These are phyloP conservation scores for Castanospermum australe DNA, from an alignment of 306 rosid genomes.

Conservation along the genomic window DNA sequence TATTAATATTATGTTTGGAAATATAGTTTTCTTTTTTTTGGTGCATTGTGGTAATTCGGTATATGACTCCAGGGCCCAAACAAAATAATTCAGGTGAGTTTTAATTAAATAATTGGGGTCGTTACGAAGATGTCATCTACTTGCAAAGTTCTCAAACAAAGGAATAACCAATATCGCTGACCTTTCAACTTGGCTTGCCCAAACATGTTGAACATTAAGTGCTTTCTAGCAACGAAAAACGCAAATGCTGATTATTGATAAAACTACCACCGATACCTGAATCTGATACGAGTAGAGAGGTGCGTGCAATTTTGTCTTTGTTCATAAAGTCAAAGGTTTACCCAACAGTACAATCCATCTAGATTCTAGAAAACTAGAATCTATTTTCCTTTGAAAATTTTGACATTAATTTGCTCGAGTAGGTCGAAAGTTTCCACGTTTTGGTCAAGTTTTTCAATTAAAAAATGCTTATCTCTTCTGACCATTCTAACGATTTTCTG, in stretches of 20 bases:
- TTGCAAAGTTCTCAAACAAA: not conserved
- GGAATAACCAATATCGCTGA: not conserved
- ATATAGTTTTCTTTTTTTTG: no score
- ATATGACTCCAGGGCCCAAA: not conserved
- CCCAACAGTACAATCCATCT: not conserved
- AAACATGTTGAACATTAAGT: not conserved
- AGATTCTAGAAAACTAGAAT: not conserved
- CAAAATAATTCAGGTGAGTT: not conserved
- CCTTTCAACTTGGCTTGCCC: constrained; percentile 1
- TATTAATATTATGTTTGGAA: not conserved
- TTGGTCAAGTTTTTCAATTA: not conserved
- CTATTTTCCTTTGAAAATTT: not conserved
- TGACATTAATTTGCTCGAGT: constrained; percentile 6
- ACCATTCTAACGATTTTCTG: not conserved
- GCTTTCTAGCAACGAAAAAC: not conserved
- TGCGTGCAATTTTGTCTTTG: not conserved
- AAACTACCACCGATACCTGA: not conserved
- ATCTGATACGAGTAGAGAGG: not conserved
- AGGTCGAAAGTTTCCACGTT: not conserved
- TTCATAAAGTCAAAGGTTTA: constrained; percentile 25
- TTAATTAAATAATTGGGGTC: not conserved
- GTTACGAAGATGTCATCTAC: not conserved
- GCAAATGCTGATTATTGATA: not conserved
- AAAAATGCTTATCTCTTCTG: constrained; percentile 18
- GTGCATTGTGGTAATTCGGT: no score